Conservation (phyloP, 371 early-diverging fungal genomes). For the Syncephalastrum contaminatum region DNA sequence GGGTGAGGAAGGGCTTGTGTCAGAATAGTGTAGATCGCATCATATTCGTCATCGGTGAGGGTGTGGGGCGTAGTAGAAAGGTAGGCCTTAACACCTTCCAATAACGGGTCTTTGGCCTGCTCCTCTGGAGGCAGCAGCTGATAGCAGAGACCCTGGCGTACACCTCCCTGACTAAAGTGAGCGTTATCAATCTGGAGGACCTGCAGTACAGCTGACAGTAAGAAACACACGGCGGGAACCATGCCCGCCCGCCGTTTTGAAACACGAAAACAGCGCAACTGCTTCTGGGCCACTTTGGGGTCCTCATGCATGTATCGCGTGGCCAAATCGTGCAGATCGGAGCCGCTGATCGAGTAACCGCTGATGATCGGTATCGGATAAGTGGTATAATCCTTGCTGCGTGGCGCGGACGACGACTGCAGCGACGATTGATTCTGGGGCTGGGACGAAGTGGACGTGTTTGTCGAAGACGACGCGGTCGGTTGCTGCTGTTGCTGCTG, state of each 20-base stretch:
- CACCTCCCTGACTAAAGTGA: constrained; percentile 65
- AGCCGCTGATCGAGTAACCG: constrained; percentile 49
- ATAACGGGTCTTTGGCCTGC: constrained; percentile 54
- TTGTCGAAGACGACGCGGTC: constrained; percentile 1
- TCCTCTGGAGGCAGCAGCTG: constrained; percentile 39
- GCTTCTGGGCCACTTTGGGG: constrained; percentile 31
- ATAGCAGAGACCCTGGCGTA: constrained; percentile 61
- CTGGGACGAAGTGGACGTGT: constrained; percentile 2
- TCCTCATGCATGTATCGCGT: constrained; percentile 26
- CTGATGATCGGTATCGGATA: constrained; percentile 66
- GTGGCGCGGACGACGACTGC: not conserved
- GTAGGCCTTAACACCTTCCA: constrained; percentile 50
- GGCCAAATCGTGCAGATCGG: constrained; percentile 38
- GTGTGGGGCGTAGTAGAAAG: constrained; percentile 28
- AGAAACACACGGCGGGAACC: constrained; percentile 61
- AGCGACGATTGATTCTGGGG: constrained; percentile 8
- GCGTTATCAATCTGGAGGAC: constrained; percentile 46
- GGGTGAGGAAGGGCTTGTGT: constrained; percentile 28
- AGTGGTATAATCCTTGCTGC: constrained; percentile 12
- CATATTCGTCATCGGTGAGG: constrained; percentile 25
- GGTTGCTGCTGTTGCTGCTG: not conserved
- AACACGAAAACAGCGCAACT: constrained; percentile 50
- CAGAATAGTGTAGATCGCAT: constrained; percentile 36
- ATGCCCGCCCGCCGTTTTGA: constrained; percentile 59
- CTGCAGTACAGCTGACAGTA: constrained; percentile 53